Evolutionary conservation across 768 basidiomycete genomes (phyloP), one percentile per base, ranked within the genome.

Genomic region (Lactarius trivialis): DNA sequence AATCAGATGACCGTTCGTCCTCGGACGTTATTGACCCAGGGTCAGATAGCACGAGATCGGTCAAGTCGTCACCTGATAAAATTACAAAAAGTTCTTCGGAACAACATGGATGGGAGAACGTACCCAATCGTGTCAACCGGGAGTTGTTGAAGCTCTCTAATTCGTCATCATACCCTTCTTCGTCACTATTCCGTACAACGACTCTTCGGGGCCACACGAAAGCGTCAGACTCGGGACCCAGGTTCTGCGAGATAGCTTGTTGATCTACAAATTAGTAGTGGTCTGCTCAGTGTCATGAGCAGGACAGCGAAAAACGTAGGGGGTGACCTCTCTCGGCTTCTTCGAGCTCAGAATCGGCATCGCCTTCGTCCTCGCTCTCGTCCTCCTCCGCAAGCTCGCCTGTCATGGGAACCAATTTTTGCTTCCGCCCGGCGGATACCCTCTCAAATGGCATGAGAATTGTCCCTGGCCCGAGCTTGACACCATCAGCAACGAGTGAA

Each of bases 401-500:
- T 70, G 55, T 24, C 60, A 72, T 55, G 60, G 70, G 64, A 39
- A 21, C 24, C 21, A 37, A 37, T 15, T 36, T 56, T 59, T 71
- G 77, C 45, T 75, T 75, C 71, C 74, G 78, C 68, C 73, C 82
- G n/a, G 87, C 82, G n/a, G 87, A 88, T 61, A 98, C 75, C 56
- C 89, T 78, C 66, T 86, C 84, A 70, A 92, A 96, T 17, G 84
- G 82, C 51, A 76, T 74, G 54, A 97, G 70, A 49, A 70, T 75
- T 9, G 86, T 89, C 39, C 81, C 76, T n/a, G 86, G 85, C 0
- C 93, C 95, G 17, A 98, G 72, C 34, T 81, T 76, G 1, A 95
- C 93, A 19, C 82, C 86, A 66, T 94, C 89, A 0, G 85, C 92
- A 33, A 98, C 78, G 65, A 99, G 72, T 66, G 85, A 89, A 0